Percentiles rank a stretch among this genome's conserved stretches.
phyloP scores from a whole-genome alignment of 352 stramenopile genomes.

The Pythium plurisporium region DNA sequence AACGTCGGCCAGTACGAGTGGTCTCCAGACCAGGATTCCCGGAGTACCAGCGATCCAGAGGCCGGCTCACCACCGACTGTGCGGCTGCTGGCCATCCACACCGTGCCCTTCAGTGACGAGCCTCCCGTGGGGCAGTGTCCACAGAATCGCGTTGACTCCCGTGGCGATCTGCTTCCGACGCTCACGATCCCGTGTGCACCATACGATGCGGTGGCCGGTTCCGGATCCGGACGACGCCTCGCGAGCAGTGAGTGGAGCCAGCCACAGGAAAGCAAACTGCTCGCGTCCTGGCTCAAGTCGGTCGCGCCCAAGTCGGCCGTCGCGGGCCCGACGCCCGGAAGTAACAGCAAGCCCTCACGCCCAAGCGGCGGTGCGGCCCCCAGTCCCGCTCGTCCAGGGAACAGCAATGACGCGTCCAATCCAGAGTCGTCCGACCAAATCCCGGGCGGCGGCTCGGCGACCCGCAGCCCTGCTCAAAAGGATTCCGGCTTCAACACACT shows the following conservation, averaged over 20 bases:
- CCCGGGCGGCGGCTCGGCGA: too few species aligned
- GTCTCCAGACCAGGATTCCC: constrained; percentile 1
- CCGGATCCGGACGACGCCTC: constrained; percentile 3
- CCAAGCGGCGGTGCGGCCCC: neutral
- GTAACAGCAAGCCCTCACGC: neutral
- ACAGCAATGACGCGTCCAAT: too few species aligned
- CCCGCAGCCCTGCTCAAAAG: too few species aligned
- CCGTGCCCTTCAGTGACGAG: constrained; percentile 19
- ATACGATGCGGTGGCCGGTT: constrained; percentile 5
- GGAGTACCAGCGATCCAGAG: neutral
- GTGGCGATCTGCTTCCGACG: constrained; percentile 15
- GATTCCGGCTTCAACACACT: constrained; percentile 16
- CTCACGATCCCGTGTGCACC: constrained; percentile 24
- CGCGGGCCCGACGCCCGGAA: neutral
- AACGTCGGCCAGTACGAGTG: constrained; percentile 18
- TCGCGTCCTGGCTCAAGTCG: constrained; percentile 21
- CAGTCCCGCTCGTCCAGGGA: too few species aligned
- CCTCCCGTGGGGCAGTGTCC: constrained; percentile 24
- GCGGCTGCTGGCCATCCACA: constrained; percentile 20
- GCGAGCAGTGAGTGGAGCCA: constrained; percentile 5
- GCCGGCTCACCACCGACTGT: constrained; percentile 4
- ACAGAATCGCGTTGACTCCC: neutral
- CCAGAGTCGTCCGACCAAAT: constrained; percentile 1
- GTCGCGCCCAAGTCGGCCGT: constrained; percentile 15
- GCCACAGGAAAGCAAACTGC: constrained; percentile 15